A percentile compares a stretch with the other conserved stretches of the same genome.
Conservation (phyloP, 164 flowering plant species). For the Aristolochia californica region DNA sequence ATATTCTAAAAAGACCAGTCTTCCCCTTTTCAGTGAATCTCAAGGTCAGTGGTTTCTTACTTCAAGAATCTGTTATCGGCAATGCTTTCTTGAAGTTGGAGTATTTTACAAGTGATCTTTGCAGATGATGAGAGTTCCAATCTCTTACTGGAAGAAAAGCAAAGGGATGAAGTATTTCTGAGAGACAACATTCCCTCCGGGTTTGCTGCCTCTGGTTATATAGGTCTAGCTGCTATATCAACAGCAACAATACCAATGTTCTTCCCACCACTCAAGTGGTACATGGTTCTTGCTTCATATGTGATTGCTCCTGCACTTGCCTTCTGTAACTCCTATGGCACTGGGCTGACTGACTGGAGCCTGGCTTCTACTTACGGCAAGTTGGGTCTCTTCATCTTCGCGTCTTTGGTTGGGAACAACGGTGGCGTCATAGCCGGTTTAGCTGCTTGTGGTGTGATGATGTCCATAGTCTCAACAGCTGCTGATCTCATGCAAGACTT, state of each 20-base stretch:
- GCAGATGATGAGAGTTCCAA: constrained; percentile 51
- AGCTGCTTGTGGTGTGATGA: constrained; percentile 91
- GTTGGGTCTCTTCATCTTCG: constrained; percentile 75
- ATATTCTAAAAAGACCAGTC: constrained; percentile 25
- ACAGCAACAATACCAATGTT: constrained; percentile 70
- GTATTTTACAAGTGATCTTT: background rate
- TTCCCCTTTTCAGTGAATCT: constrained; percentile 46
- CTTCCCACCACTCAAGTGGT: constrained; percentile 89
- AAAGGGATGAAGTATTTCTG: constrained; percentile 54
- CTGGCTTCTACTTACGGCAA: constrained; percentile 87
- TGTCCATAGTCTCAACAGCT: constrained; percentile 94
- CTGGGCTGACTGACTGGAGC: constrained; percentile 95
- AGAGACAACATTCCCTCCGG: constrained; percentile 78
- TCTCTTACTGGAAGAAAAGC: constrained; percentile 38
- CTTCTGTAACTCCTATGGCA: constrained; percentile 94
- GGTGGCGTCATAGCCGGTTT: constrained; percentile 94
- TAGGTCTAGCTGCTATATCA: constrained; percentile 76
- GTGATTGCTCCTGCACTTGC: constrained; percentile 89
- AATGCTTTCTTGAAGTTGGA: background rate
- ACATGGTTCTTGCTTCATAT: constrained; percentile 69
- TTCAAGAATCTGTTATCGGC: background rate
- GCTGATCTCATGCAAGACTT: constrained; percentile 99
- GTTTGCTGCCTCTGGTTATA: constrained; percentile 84
- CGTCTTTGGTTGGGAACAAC: constrained; percentile 61
- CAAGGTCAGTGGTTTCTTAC: constrained; percentile 29